phyloP scores from a whole-genome alignment of 177 flowering plant species.

The Vitis hybrid region DNA sequence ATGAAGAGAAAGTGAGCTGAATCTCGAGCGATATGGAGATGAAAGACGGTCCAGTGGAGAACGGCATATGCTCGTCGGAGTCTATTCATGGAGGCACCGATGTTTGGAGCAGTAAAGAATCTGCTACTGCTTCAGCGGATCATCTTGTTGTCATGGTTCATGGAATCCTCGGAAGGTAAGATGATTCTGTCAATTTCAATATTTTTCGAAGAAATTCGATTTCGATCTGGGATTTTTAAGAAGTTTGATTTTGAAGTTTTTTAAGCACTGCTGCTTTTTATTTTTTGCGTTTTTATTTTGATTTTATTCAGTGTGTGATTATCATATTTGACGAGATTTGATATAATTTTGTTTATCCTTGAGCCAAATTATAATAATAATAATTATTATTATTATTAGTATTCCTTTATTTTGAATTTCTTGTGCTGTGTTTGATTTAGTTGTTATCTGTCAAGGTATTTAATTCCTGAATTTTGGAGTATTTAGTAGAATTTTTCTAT shows the following conservation, averaged over 20 bases:
- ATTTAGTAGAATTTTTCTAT: neutral
- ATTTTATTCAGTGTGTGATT: too few species aligned
- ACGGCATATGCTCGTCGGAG: conserved; percentile 54
- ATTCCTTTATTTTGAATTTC: neutral
- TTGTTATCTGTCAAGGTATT: neutral
- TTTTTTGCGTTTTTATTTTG: too few species aligned
- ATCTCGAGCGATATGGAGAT: neutral
- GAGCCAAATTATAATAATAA: neutral
- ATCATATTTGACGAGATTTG: neutral
- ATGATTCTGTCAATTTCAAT: neutral
- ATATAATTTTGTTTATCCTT: neutral
- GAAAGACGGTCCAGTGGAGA: conserved; percentile 19
- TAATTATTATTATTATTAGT: too few species aligned
- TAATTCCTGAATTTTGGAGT: neutral
- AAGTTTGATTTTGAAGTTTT: neutral
- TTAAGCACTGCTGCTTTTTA: too few species aligned
- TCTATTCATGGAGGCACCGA: conserved; percentile 59
- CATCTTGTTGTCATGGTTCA: conserved; percentile 93
- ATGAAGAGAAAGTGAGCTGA: neutral
- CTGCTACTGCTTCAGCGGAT: conserved; percentile 60
- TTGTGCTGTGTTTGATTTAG: neutral
- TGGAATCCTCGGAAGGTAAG: conserved; percentile 88
- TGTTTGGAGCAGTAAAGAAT: conserved; percentile 59
- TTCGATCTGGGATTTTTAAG: neutral
- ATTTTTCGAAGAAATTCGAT: neutral